Percentiles rank a stretch among this genome's conserved stretches.
These are phyloP conservation scores for Sanghuangporus baumii DNA, from an alignment of 1,284 basidiomycete genomes.

Conservation along the genomic window DNA sequence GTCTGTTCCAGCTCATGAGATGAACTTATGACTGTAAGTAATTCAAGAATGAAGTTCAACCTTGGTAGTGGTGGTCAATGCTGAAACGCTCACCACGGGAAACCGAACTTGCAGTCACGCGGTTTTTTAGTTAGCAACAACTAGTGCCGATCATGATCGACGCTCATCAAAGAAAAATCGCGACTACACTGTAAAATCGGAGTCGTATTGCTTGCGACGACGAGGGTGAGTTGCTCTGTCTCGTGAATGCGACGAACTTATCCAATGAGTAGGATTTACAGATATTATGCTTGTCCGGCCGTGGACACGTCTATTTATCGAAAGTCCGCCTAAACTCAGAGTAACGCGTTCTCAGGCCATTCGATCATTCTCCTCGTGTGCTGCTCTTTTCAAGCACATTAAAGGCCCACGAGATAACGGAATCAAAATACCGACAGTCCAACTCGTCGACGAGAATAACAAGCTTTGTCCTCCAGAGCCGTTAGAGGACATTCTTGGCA, in stretches of 20 bases:
- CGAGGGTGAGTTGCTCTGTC: neutral
- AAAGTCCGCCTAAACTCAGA: neutral
- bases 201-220: no score
- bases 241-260: neutral
- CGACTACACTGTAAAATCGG: neutral
- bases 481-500: constrained; percentile 35
- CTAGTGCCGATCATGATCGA: neutral
- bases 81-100: constrained; percentile 12
- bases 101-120: neutral
- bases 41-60: neutral
- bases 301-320: neutral
- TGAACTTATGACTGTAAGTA: neutral
- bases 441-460: constrained; percentile 42
- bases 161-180: neutral
- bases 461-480: constrained; percentile 32
- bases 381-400: neutral
- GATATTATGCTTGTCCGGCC: neutral
- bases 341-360: no score
- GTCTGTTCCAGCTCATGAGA: constrained; percentile 42
- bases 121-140: neutral
- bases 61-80: constrained; percentile 10
- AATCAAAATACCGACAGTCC: constrained; percentile 38
- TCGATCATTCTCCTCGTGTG: constrained; percentile 5
- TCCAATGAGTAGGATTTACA: neutral
- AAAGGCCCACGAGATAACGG: constrained; percentile 22